These are phyloP conservation scores for Cystobasidium tubakii DNA, from an alignment of 768 basidiomycete species.

Conservation along the genomic window DNA sequence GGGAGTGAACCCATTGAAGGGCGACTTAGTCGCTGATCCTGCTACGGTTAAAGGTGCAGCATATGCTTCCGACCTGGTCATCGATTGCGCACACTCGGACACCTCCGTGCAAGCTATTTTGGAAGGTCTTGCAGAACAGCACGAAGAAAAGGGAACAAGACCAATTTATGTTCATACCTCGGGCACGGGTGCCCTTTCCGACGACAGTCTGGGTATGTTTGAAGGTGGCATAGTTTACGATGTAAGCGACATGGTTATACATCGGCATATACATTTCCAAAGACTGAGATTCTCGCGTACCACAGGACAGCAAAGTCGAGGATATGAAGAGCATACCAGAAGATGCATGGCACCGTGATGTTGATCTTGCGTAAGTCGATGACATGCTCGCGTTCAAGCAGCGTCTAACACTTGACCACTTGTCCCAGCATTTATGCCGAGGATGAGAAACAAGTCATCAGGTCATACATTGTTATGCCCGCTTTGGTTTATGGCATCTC, in stretches of 20 bases:
- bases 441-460: not conserved
- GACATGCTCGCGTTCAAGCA: not conserved
- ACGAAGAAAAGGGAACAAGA: not conserved
- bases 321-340: not conserved
- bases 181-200: not conserved
- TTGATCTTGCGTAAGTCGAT: not conserved
- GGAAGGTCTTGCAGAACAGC: not conserved
- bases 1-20: not conserved
- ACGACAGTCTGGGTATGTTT: not conserved
- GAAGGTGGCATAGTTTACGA: not conserved
- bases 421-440: not conserved
- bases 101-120: not conserved
- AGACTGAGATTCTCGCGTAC: not conserved
- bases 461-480: not conserved
- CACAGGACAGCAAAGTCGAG: slow-evolving; percentile 1
- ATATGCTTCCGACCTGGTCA: not conserved
- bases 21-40: not conserved
- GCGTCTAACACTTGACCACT: not conserved
- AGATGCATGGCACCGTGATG: not conserved
- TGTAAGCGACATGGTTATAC: not conserved
- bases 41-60: not conserved
- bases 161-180: not conserved
- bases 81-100: not conserved
- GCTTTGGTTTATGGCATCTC: not conserved
- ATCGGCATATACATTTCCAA: not conserved